Percentiles rank a stretch among this genome's conserved stretches.
phyloP scores from a whole-genome alignment of 108 stramenopile genomes.

The Cyclotella baltica region DNA sequence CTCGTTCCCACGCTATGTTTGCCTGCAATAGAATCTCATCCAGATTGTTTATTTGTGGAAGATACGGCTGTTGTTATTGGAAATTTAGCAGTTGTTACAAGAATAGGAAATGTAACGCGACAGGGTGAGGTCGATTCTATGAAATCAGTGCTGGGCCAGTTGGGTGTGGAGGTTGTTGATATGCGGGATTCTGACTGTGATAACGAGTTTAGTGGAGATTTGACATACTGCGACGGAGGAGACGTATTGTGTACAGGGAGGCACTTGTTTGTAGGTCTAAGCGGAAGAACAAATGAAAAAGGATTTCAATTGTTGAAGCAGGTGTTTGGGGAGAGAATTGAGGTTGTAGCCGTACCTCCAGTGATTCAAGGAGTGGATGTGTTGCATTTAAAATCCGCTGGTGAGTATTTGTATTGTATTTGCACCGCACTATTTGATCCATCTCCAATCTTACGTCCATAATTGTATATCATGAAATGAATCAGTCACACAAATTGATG shows the following conservation, averaged over 20 bases:
- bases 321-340: slow-evolving; percentile 32
- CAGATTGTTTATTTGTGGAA: slow-evolving; percentile 83
- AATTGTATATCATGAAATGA: neutral
- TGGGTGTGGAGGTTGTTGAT: slow-evolving; percentile 57
- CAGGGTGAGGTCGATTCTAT: slow-evolving; percentile 69
- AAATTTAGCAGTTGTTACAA: slow-evolving; percentile 57
- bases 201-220: neutral
- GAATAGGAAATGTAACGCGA: slow-evolving; percentile 60
- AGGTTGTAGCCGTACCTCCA: slow-evolving; percentile 48
- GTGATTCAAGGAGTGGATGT: slow-evolving; percentile 35
- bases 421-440: neutral
- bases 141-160: slow-evolving; percentile 29
- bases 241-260: slow-evolving; percentile 72
- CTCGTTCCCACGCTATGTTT: slow-evolving; percentile 57
- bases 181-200: slow-evolving; percentile 45
- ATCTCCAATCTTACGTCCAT: neutral
- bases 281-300: slow-evolving; percentile 61
- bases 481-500: slow-evolving; percentile 65
- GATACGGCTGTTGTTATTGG: slow-evolving; percentile 70
- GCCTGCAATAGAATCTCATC: slow-evolving; percentile 58
- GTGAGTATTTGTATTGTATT: neutral
- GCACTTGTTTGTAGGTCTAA: slow-evolving; percentile 76
- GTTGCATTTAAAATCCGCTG: slow-evolving; percentile 74
- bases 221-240: slow-evolving; percentile 68
- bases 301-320: slow-evolving; percentile 52